phyloP scores from a whole-genome alignment of 129 eudicot genomes.

The Pulicaria dysenterica region DNA sequence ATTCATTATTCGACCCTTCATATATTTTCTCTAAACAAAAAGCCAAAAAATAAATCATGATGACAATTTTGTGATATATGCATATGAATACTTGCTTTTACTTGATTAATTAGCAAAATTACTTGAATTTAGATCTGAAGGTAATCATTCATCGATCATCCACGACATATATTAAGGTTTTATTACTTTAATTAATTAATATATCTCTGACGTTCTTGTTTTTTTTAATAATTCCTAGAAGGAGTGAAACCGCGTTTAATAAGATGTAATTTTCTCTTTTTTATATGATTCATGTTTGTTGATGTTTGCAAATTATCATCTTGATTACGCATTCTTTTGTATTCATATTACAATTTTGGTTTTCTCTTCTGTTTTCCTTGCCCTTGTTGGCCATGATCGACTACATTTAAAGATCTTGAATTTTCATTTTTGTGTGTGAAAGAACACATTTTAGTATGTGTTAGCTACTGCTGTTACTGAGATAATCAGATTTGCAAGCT shows the following conservation, averaged over 20 bases:
- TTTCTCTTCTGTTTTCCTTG: not conserved
- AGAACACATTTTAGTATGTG: not conserved
- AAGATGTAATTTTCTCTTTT: not conserved
- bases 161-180: not conserved
- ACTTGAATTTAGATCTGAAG: slow-evolving; percentile 6
- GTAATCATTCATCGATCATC: not conserved
- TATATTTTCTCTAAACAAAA: too few relatives aligned
- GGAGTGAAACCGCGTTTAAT: not conserved
- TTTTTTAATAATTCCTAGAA: not conserved
- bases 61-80: not conserved
- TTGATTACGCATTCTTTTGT: not conserved
- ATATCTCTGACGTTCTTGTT: not conserved
- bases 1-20: not conserved
- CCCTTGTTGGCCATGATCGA: not conserved
- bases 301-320: not conserved
- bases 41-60: not conserved
- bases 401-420: not conserved
- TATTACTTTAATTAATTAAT: not conserved
- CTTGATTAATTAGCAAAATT: not conserved
- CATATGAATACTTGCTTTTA: not conserved
- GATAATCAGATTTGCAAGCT: slow-evolving; percentile 2
- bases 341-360: not conserved
- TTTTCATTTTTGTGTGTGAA: slow-evolving; percentile 22
- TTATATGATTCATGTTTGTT: not conserved
- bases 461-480: not conserved